These are phyloP conservation scores for Chaetoscypha palmicola DNA, from an alignment of 2,329 filamentous ascomycete genomes.

Conservation along the genomic window DNA sequence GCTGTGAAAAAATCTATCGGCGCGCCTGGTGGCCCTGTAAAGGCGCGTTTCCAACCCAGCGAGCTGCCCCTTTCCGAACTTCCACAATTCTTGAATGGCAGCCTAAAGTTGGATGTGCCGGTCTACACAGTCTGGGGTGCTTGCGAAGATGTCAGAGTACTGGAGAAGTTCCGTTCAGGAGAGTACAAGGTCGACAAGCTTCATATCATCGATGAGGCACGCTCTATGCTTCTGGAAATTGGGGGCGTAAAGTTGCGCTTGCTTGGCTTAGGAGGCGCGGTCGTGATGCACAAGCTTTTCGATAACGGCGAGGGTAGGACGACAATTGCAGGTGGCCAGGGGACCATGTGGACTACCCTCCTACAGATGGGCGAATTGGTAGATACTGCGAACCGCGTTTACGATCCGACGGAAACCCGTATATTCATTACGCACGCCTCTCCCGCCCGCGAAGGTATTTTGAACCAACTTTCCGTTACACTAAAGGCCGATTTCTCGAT, in stretches of 20 bases:
- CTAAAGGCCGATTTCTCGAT: constrained; percentile 98
- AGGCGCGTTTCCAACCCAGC: constrained; percentile 72
- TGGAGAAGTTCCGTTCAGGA: constrained; percentile 94
- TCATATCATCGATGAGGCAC: constrained; percentile 97
- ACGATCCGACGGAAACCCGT: constrained; percentile 94
- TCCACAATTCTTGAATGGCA: constrained; percentile 78
- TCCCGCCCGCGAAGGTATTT: constrained; percentile 87
- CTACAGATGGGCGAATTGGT: constrained; percentile 97
- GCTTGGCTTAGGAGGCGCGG: constrained; percentile 86
- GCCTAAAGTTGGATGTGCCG: constrained; percentile 85
- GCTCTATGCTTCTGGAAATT: constrained; percentile 88
- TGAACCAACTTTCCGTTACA: constrained; percentile 96
- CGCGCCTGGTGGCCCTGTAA: constrained; percentile 68
- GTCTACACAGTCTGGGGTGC: constrained; percentile 99
- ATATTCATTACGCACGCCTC: constrained; percentile 97
- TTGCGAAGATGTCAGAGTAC: constrained; percentile 92
- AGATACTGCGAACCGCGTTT: constrained; percentile 95
- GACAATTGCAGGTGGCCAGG: constrained; percentile 95
- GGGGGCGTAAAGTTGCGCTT: constrained; percentile 94
- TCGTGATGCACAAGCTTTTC: constrained; percentile 99
- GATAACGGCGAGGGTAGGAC: constrained; percentile 97
- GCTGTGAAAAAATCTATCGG: constrained; percentile 61
- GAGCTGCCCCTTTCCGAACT: constrained; percentile 91
- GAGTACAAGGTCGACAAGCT: constrained; percentile 98
- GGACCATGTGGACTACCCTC: constrained; percentile 98